Evolutionary conservation across 1,284 basidiomycete species (phyloP).

Genomic region (Sphaerobolus stellatus): DNA sequence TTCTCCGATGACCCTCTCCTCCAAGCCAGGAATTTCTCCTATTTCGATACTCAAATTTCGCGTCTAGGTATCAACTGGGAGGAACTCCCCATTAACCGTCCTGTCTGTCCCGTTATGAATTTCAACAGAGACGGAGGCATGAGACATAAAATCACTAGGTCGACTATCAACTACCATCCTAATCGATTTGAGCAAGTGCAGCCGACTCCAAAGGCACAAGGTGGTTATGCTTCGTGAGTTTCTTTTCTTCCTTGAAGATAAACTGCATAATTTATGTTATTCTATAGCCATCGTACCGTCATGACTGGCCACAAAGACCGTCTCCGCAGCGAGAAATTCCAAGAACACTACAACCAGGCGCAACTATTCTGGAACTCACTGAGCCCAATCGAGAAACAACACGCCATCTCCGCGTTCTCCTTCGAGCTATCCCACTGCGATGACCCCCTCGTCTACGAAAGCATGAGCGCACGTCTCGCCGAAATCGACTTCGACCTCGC

Average conservation of each 20-base stretch:
- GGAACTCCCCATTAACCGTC: conserved; percentile 79
- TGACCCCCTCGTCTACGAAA: conserved; percentile 66
- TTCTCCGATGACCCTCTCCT: conserved; percentile 63
- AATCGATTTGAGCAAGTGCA: conserved; percentile 61
- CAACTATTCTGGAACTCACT: conserved; percentile 83
- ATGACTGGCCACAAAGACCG: conserved; percentile 67
- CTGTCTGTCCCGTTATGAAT: conserved; percentile 77
- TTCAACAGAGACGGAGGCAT: conserved; percentile 66
- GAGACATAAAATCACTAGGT: conserved; percentile 59
- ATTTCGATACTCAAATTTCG: conserved; percentile 77
- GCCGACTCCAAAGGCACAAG: conserved; percentile 48
- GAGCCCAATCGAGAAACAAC: conserved; percentile 59
- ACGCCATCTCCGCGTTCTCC: conserved; percentile 64
- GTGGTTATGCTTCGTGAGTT: conserved; percentile 60
- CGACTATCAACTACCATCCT: conserved; percentile 70
- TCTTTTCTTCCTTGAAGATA: not conserved
- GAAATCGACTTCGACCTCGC: conserved; percentile 72
- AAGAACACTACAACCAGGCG: conserved; percentile 68
- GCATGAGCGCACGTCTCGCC: conserved; percentile 64
- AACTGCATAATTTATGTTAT: not conserved
- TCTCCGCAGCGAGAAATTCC: conserved; percentile 69
- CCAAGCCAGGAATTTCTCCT: conserved; percentile 83
- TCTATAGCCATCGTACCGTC: conserved; percentile 44
- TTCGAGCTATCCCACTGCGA: conserved; percentile 82
- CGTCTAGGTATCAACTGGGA: conserved; percentile 75